A percentile compares a stretch with the other conserved stretches of the same genome.
phyloP scores from a whole-genome alignment of 2,329 filamentous ascomycete genomes.

The Sphaerostilbella broomeana region DNA sequence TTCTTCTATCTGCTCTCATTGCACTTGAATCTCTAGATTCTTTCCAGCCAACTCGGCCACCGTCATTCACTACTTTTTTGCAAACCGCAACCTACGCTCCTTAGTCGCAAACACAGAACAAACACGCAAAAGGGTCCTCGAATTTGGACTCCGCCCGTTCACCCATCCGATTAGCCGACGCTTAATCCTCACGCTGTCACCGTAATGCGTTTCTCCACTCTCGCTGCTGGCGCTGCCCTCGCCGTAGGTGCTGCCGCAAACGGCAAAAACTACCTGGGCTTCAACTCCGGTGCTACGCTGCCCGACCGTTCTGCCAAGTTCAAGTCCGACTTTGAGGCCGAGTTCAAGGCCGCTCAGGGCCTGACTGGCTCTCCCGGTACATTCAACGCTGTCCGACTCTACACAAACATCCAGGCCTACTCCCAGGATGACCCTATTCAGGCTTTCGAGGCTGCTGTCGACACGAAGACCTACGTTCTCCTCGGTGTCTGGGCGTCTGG shows the following conservation, averaged over 20 bases:
- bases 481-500: constrained; percentile 59
- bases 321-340: constrained; percentile 41
- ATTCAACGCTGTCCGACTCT: constrained; percentile 56
- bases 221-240: constrained; percentile 33
- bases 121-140: background rate
- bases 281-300: constrained; percentile 45
- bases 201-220: constrained; percentile 40
- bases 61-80: constrained; percentile 2
- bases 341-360: constrained; percentile 37
- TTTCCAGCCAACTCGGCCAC: constrained; percentile 6
- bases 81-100: constrained; percentile 5
- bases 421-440: constrained; percentile 69
- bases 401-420: constrained; percentile 61
- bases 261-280: constrained; percentile 44
- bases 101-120: background rate
- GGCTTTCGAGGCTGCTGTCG: constrained; percentile 67
- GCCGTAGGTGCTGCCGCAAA: constrained; percentile 34
- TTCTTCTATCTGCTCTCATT: too few species aligned
- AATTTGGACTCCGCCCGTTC: too few species aligned
- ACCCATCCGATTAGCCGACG: too few species aligned
- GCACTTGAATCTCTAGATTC: too few species aligned
- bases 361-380: constrained; percentile 39
- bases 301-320: constrained; percentile 45
- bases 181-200: constrained; percentile 25
- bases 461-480: constrained; percentile 53